Percentiles rank a stretch among this genome's conserved stretches.
These are phyloP conservation scores for Thermothielavioides terrestris DNA, from an alignment of 495 filamentous ascomycete genomes.

Conservation along the genomic window DNA sequence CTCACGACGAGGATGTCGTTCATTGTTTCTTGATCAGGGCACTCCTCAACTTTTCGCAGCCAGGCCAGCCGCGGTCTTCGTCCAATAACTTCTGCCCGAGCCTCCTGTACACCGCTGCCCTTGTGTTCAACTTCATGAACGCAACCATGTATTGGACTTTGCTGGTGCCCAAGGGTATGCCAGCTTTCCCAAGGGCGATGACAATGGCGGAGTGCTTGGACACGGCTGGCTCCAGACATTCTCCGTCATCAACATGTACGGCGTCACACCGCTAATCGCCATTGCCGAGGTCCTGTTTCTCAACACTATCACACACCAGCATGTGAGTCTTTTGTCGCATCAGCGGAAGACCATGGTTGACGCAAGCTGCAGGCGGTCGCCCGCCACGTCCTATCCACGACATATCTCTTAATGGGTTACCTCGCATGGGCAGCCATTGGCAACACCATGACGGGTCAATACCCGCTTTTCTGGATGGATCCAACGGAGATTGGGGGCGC, in stretches of 20 bases:
- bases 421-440: constrained; percentile 42
- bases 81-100: constrained; percentile 38
- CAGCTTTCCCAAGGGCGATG: constrained; percentile 13
- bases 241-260: constrained; percentile 38
- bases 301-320: constrained; percentile 42
- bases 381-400: constrained; percentile 29
- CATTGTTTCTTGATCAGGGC: constrained; percentile 18
- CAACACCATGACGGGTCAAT: constrained; percentile 36
- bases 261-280: constrained; percentile 34
- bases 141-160: constrained; percentile 40
- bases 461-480: constrained; percentile 44
- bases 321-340: constrained; percentile 23
- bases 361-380: constrained; percentile 26
- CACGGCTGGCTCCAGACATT: constrained; percentile 32
- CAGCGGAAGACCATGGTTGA: not conserved
- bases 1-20: constrained; percentile 23
- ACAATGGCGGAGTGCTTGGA: constrained; percentile 27
- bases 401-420: constrained; percentile 33
- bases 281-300: constrained; percentile 39
- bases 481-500: constrained; percentile 25
- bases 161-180: constrained; percentile 33
- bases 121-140: constrained; percentile 39
- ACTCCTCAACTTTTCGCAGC: constrained; percentile 32
- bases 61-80: constrained; percentile 19
- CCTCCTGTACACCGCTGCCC: constrained; percentile 40